Evolutionary conservation across 768 basidiomycete genomes (phyloP), one percentile per base, ranked within the genome.

Genomic region (Gautieria morchelliformis): DNA sequence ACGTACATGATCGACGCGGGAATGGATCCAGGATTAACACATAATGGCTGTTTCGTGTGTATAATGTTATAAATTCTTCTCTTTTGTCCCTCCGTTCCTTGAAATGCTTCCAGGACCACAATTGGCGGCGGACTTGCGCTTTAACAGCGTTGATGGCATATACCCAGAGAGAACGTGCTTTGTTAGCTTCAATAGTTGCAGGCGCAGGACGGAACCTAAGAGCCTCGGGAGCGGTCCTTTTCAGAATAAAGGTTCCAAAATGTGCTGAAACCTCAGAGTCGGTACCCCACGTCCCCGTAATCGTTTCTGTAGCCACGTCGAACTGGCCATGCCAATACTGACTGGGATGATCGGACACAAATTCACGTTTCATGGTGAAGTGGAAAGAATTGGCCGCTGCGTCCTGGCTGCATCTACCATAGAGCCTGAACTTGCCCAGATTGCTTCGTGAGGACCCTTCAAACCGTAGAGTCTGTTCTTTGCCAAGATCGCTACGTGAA

Each of bases 51-150:
- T n/a, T n/a, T 17, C 52, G 52, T 14, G 33, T 53, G n/a, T 39
- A 53, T 15, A 53, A 32, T 24, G 5, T 3, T 9, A 53, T 15
- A 40, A 40, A 53, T 39, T 42, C 5, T 37, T 39, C 40, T 20
- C 32, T 33, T 2, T 22, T 20, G 17, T 53, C 40, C 24, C 5
- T 33, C 14, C 52, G 52, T 7, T 53, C 59, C 52, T 64, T 61
- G 63, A 72, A 67, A 58, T 63, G 68, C 3, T 60, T 50, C 69
- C 69, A 70, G 2, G 69, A 66, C 65, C 67, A 71, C 8, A 55
- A 35, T 33, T 61, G 59, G 35, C 60, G 60, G 12, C 67, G 65
- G 10, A 66, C 61, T 10, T 63, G 51, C 47, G 51, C 66, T 55
- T 52, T 42, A 14, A 64, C 61, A 12, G 68, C 65, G 0, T 60